Evolutionary conservation across 345 rosid genomes (phyloP), one percentile per base, ranked within the genome.

Genomic region (Camelina hispida): DNA sequence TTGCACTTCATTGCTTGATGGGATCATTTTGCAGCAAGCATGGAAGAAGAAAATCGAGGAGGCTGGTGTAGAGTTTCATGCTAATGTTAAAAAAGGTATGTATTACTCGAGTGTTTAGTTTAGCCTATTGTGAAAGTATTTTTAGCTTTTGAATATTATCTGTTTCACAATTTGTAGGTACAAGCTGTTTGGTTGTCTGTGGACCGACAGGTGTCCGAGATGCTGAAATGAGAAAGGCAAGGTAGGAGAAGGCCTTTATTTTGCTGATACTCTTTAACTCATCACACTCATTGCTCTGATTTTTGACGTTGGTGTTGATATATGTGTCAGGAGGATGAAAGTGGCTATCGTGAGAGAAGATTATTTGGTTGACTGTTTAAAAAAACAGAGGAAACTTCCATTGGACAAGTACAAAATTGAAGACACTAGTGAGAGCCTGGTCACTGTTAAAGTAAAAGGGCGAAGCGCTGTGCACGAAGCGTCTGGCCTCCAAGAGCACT

Each of bases 401-500:
- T 82, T 85, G 83, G 87, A 89, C 77, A 69, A 77, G 25, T 86
- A 90, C 86, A 92, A 80, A 86, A 86, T 85, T 77, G 97, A 90
- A 85, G 87, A 87, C 22, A 43, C 82, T 68, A 91, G 91, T 55
- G 94, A 82, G 77, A 79, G 93, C 68, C 72, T 89, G 76, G 89
- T 89, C 46, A 92, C 97, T 71, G 90, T 95, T 69, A 92, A 90
- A 87, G 99, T 92, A 68, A 95, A 95, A 83, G 99, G 99, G 53
- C 85, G 70, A 71, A 89, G 99, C 75, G 89, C 97, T 79, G 98
- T 95, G 77, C 98, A 95, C 82, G 98, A 87, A 84, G 85, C 90
- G 18, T 95, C 99, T 73, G 94, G 91, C 43, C 78, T 95, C 78
- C 96, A 95, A 77, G 97, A 95, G 78, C 79, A 92, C 40, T 84